Evolutionary conservation across 2,329 filamentous ascomycete species (phyloP).

Genomic region (Nemania serpens): DNA sequence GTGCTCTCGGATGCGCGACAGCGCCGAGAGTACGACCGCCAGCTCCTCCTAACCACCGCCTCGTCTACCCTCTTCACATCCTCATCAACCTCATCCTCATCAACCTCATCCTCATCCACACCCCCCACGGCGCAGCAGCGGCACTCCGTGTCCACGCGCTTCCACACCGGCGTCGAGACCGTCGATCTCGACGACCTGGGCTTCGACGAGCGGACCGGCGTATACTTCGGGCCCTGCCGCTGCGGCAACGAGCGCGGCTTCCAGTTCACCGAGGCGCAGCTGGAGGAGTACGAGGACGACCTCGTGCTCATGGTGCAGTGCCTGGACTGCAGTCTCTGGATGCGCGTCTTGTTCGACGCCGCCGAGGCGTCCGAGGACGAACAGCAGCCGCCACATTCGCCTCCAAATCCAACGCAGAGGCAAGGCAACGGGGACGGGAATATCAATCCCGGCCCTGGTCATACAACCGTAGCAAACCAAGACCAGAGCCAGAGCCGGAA

Average conservation of each 20-base stretch:
- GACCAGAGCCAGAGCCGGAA: conserved; percentile 38
- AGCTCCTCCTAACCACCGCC: conserved; percentile 43
- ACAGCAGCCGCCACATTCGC: conserved; percentile 2
- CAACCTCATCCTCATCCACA: conserved; percentile 19
- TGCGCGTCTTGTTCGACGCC: conserved; percentile 66
- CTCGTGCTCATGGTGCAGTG: conserved; percentile 69
- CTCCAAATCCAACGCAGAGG: not conserved
- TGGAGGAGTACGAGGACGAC: conserved; percentile 62
- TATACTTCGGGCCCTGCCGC: conserved; percentile 64
- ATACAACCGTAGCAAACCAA: conserved; percentile 30
- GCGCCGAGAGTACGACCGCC: conserved; percentile 59
- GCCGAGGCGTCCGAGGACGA: conserved; percentile 45
- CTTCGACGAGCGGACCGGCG: conserved; percentile 52
- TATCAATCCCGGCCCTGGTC: not conserved
- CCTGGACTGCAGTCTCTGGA: conserved; percentile 68
- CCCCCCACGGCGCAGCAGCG: conserved; percentile 16
- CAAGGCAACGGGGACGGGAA: not conserved
- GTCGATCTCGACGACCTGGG: conserved; percentile 68
- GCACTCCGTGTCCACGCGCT: conserved; percentile 31
- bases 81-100: not conserved
- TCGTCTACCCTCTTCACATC: not conserved
- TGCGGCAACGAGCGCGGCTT: conserved; percentile 68
- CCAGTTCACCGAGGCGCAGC: conserved; percentile 60
- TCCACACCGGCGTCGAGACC: conserved; percentile 62
- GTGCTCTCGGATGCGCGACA: conserved; percentile 56